phyloP scores from a whole-genome alignment of 176 grass and related monocot species.

The Oryza officinalis region DNA sequence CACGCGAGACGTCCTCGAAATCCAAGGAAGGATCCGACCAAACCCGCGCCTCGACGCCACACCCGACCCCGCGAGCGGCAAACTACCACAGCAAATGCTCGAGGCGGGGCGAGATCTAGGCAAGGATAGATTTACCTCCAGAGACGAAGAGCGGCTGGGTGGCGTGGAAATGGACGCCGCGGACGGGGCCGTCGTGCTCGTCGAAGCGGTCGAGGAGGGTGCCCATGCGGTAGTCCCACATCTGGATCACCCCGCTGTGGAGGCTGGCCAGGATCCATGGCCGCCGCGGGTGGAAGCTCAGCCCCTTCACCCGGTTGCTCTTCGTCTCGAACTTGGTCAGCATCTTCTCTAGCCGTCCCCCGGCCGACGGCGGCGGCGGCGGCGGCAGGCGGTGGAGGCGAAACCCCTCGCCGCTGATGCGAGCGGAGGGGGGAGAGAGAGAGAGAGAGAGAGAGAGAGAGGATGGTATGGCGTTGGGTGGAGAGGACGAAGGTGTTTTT shows the following conservation, averaged over 20 bases:
- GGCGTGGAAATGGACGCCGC: conserved; percentile 85
- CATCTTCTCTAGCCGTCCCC: conserved; percentile 38
- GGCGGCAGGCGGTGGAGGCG: background rate
- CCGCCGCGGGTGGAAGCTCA: conserved; percentile 76
- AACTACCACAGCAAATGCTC: background rate
- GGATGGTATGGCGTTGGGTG: background rate
- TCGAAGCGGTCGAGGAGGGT: conserved; percentile 94
- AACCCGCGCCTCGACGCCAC: background rate
- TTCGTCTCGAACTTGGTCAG: conserved; percentile 92
- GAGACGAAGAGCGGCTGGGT: conserved; percentile 91
- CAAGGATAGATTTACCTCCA: conserved; percentile 54
- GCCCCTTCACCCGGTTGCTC: conserved; percentile 90
- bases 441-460: too few species aligned
- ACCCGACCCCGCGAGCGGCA: background rate
- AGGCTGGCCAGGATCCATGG: conserved; percentile 88
- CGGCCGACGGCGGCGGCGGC: background rate
- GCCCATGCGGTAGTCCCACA: conserved; percentile 96
- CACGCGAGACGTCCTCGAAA: background rate
- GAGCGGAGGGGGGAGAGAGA: background rate
- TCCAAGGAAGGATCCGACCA: background rate
- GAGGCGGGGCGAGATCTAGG: background rate
- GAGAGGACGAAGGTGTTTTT: background rate
- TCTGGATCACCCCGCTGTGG: conserved; percentile 92
- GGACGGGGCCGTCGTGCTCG: conserved; percentile 89
- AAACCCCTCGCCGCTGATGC: background rate